These are phyloP conservation scores for Chalara sp. DNA, from an alignment of 2,329 filamentous ascomycete genomes.

Conservation along the genomic window DNA sequence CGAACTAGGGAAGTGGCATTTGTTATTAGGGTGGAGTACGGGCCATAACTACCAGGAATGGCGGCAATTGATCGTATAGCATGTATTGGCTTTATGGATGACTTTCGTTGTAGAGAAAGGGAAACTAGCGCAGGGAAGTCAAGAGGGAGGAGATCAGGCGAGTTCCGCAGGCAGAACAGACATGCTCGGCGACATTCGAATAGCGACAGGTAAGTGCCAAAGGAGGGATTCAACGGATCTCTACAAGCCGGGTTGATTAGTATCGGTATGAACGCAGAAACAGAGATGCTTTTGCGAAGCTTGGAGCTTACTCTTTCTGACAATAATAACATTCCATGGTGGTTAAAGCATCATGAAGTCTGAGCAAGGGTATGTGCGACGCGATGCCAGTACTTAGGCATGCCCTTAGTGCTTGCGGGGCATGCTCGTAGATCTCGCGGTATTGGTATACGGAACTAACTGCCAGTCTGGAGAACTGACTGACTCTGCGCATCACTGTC, in stretches of 20 bases:
- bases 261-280: not conserved
- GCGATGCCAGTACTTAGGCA: slow-evolving; percentile 8
- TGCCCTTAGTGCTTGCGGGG: slow-evolving; percentile 9
- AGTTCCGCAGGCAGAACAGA: slow-evolving; percentile 10
- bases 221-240: not conserved
- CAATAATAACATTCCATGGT: slow-evolving; percentile 11
- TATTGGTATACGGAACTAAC: slow-evolving; percentile 9
- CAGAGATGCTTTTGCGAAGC: not conserved
- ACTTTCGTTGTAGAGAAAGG: slow-evolving; percentile 3
- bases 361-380: slow-evolving; percentile 5
- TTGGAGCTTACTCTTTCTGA: slow-evolving; percentile 1
- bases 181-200: slow-evolving; percentile 8
- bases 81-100: not conserved
- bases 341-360: slow-evolving; percentile 8
- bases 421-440: slow-evolving; percentile 6
- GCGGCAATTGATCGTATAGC: not conserved
- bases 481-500: slow-evolving; percentile 6
- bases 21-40: not conserved
- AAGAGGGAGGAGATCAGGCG: slow-evolving; percentile 2
- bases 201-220: slow-evolving; percentile 10
- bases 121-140: slow-evolving; percentile 5
- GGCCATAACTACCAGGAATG: slow-evolving; percentile 1
- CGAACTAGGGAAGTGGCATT: not conserved
- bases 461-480: slow-evolving; percentile 6
- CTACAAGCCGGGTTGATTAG: not conserved